Evolutionary conservation across 2,329 filamentous ascomycete genomes (phyloP).

Genomic region (Ceratocystis papillata): DNA sequence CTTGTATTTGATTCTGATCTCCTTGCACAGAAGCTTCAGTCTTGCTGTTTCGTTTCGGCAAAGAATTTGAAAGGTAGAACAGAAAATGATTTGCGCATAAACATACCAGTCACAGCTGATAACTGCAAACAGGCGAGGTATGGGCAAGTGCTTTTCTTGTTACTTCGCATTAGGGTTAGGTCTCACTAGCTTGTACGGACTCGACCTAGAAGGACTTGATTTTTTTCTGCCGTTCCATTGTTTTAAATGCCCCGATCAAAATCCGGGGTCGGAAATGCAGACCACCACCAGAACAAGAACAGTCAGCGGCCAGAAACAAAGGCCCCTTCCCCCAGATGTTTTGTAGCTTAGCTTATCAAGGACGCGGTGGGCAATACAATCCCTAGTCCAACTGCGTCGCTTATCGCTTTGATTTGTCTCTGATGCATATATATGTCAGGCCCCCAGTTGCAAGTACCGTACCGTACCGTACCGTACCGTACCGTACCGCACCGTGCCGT

Average conservation of each 20-base stretch:
- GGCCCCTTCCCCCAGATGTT: neutral
- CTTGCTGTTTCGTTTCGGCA: neutral
- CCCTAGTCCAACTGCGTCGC: neutral
- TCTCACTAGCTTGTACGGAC: neutral
- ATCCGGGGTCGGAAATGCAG: neutral
- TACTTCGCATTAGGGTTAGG: neutral
- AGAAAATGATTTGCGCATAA: neutral
- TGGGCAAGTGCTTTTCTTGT: neutral
- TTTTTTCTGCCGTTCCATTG: neutral
- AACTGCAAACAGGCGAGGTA: no score
- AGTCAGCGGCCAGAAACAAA: neutral
- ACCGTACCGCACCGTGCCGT: neutral
- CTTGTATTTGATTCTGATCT: neutral
- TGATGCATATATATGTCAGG: neutral
- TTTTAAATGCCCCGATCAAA: neutral
- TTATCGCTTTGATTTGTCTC: neutral
- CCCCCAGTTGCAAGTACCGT: neutral
- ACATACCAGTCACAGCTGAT: no score
- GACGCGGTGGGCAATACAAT: no score
- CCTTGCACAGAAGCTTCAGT: neutral
- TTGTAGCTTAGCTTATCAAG: neutral
- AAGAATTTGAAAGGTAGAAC: neutral
- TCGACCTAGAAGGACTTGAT: neutral
- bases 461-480: no score
- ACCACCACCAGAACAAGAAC: neutral